Base-by-base conservation (phyloP, 75 land plant species). In the Isoetes taiwanensis region DNA sequence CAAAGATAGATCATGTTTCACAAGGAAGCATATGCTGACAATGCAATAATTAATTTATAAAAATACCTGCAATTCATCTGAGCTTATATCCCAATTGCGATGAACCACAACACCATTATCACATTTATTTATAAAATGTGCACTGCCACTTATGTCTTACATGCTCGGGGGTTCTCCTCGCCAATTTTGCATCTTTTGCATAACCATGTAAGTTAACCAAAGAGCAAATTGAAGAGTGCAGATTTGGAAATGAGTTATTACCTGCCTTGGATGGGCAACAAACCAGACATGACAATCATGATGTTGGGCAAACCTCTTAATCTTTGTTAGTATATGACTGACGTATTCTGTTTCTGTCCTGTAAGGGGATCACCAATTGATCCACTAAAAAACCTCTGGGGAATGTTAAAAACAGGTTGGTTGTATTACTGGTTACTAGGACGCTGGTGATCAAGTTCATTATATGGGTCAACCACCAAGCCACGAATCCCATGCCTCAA, bases 281-380 rank as follows among this genome's bases (percentile, higher is more conserved):
- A 94, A 94, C 99, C 99, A 94, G 38, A 94, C 99, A 54, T 94
- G 99, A 46, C 99, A 94, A 25, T 76, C 60, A 57, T 94, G 82
- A 72, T 84, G 90, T 48, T 94, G 96, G 28, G 99, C 99, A 74
- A 94, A 94, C 11, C 96, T 75, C 59, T 82, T 94, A 30, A 94
- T 73, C 66, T 62, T 79, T 10, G 99, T 94, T 2, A 94, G 80
- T 79, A 94, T 80, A 59, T 89, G 88, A 55, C 96, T 89, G 20
- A 94, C 90, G 68, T 94, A 94, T 64, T 94, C 99, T 31, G 99
- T 94, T 54, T 94, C 99, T 2, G 96, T 88, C 66, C 95, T 88
- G 80, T 32, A 24, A 61, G n/a, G n/a, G n/a, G n/a, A n/a, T n/a
- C n/a, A n/a, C n/a, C n/a, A n/a, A n/a, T n/a, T n/a, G n/a, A n/a